These are phyloP conservation scores for Aureobasidium pullulans DNA, from an alignment of 2,329 filamentous ascomycete genomes.

Conservation along the genomic window DNA sequence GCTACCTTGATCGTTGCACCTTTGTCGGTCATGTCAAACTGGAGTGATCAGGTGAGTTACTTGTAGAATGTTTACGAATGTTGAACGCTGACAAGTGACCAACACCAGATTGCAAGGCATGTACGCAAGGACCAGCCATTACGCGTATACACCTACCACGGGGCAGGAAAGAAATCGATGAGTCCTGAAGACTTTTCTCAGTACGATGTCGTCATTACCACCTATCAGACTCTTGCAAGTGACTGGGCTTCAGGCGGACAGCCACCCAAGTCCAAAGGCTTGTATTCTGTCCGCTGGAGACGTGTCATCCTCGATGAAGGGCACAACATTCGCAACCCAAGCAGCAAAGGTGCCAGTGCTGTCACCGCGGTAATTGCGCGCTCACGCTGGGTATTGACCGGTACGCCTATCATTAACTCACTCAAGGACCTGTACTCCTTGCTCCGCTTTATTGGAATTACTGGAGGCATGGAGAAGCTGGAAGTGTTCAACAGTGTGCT, in stretches of 20 bases:
- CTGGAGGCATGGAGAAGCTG: slow-evolving; percentile 65
- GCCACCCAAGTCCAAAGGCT: slow-evolving; percentile 35
- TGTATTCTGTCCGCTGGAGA: slow-evolving; percentile 64
- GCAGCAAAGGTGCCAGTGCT: slow-evolving; percentile 63
- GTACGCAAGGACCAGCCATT: slow-evolving; percentile 56
- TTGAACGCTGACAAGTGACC: not conserved
- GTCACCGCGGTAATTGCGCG: slow-evolving; percentile 59
- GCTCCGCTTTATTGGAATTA: slow-evolving; percentile 67
- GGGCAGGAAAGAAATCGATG: slow-evolving; percentile 50
- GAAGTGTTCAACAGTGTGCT: slow-evolving; percentile 68
- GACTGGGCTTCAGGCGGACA: slow-evolving; percentile 47
- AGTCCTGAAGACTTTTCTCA: slow-evolving; percentile 49
- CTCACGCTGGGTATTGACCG: slow-evolving; percentile 72
- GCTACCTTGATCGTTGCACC: slow-evolving; percentile 78
- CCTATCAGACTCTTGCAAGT: slow-evolving; percentile 66
- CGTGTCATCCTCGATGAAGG: slow-evolving; percentile 78
- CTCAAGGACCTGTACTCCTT: slow-evolving; percentile 75
- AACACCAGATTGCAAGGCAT: slow-evolving; percentile 54
- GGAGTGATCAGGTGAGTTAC: slow-evolving; percentile 56
- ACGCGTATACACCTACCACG: slow-evolving; percentile 68
- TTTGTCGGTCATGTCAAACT: slow-evolving; percentile 83
- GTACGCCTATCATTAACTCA: slow-evolving; percentile 46
- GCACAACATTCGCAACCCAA: slow-evolving; percentile 71
- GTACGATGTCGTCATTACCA: slow-evolving; percentile 75
- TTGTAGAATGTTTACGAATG: not conserved